phyloP scores from a whole-genome alignment of 2,329 filamentous ascomycete genomes.

The Penicillium sclerotiorum region DNA sequence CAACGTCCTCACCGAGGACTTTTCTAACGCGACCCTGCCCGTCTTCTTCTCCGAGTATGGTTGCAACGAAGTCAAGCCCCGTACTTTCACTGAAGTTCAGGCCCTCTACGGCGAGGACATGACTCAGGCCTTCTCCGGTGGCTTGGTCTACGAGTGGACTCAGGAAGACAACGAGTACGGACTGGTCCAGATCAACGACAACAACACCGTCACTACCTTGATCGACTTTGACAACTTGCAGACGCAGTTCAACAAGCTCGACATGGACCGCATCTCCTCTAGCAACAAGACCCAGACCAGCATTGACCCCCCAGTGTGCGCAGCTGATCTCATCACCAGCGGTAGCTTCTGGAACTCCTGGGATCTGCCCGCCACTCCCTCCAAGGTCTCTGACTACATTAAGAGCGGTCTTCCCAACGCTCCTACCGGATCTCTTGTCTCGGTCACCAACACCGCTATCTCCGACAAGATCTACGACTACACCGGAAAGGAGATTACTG shows the following conservation, averaged over 20 bases:
- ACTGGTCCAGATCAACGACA: constrained; percentile 63
- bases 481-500: constrained; percentile 61
- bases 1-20: constrained; percentile 60
- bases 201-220: constrained; percentile 61
- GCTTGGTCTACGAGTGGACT: constrained; percentile 56
- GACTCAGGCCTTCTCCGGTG: constrained; percentile 61
- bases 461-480: constrained; percentile 59
- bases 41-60: constrained; percentile 71
- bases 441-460: constrained; percentile 60
- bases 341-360: constrained; percentile 75
- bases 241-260: constrained; percentile 72
- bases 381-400: constrained; percentile 71
- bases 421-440: constrained; percentile 65
- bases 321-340: constrained; percentile 65
- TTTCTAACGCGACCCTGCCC: constrained; percentile 60
- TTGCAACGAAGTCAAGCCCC: constrained; percentile 62
- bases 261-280: constrained; percentile 68
- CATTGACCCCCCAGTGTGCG: constrained; percentile 66
- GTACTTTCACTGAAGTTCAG: constrained; percentile 63
- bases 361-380: constrained; percentile 69
- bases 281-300: constrained; percentile 60
- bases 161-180: constrained; percentile 53
- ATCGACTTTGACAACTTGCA: constrained; percentile 74
- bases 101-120: constrained; percentile 63
- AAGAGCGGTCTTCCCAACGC: constrained; percentile 70